Base-by-base conservation (phyloP, 225 moss, liverwort and hornwort genomes). In the Bryum argenteum region DNA sequence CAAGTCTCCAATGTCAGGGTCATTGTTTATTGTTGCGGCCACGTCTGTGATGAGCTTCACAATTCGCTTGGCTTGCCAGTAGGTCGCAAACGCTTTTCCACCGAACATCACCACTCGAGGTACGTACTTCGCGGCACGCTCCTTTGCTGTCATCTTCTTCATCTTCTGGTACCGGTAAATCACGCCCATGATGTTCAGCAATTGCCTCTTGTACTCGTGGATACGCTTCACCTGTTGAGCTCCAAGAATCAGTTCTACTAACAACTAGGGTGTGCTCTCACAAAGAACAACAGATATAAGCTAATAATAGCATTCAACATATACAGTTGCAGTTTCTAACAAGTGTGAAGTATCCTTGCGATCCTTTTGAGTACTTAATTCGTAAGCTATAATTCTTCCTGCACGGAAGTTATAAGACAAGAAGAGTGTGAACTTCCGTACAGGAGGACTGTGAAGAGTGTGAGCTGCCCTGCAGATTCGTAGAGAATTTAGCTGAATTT, bases 11-110 rank as follows among this genome's bases (percentile, higher is more conserved):
- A 97, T 97, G 61, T 94, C 97, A 16, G 88, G 47, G 63, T 97
- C 97, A 48, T 84, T 89, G 76, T 97, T 97, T 15, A 97, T 39
- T 21, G 86, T 89, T 8, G 89, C 88, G 8, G 89, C 94, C 8
- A 97, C 94, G 24, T 97, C 94, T 11, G 94, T 91, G 10, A 97
- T 94, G 52, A 97, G 82, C 50, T 89, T 91, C 66, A 97, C 97
- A 42, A 94, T 97, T 28, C 89, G 92, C 67, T 97, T 97, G 43
- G 97, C 97, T 83, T 97, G 91, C 76, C 54, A 67, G 71, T 97
- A 97, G 22, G 97, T 97, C 17, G 97, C 97, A 76, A 94, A 97
- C 4, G 94, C 97, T 76, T 97, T 97, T 17, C 97, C 97, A 26
- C 94, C 97, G 63, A 97, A 90, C 89, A 97, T 90, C 11, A 90